A percentile compares a stretch with the other conserved stretches of the same genome.
Evolutionary conservation across 495 filamentous ascomycete genomes (phyloP).

Genomic region (Penicillium argentinense): DNA sequence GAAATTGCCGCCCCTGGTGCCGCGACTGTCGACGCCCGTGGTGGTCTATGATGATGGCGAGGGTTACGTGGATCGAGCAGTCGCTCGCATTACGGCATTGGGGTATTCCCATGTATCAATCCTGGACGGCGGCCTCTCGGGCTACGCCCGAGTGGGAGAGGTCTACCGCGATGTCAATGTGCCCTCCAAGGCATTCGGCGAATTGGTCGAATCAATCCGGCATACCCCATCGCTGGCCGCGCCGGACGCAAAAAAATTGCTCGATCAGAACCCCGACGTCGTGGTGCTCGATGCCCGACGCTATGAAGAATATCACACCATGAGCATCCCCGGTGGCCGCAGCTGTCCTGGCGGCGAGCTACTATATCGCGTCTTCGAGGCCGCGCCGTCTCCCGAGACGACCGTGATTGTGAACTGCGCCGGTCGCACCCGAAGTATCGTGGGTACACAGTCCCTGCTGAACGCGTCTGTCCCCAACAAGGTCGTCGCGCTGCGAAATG

Average conservation of each 20-base stretch:
- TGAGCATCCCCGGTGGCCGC: slow-evolving; percentile 27
- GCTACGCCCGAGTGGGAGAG: slow-evolving; percentile 19
- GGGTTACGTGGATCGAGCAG: slow-evolving; percentile 17
- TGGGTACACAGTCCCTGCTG: slow-evolving; percentile 25
- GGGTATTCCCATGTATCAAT: slow-evolving; percentile 21
- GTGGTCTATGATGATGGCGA: slow-evolving; percentile 27
- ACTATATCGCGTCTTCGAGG: slow-evolving; percentile 26
- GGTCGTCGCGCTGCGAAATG: slow-evolving; percentile 27
- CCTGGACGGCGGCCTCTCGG: slow-evolving; percentile 22
- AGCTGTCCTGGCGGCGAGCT: slow-evolving; percentile 30
- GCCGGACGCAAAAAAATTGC: slow-evolving; percentile 16
- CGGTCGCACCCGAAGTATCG: slow-evolving; percentile 28
- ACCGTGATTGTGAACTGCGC: slow-evolving; percentile 29
- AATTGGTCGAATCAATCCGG: slow-evolving; percentile 29
- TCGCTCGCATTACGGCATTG: slow-evolving; percentile 10
- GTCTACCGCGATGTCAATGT: slow-evolving; percentile 31
- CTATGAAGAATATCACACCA: slow-evolving; percentile 25
- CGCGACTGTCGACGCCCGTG: slow-evolving; percentile 13
- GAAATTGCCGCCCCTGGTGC: slow-evolving; percentile 18
- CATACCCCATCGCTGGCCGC: slow-evolving; percentile 27
- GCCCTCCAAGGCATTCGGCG: slow-evolving; percentile 30
- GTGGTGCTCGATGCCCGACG: slow-evolving; percentile 25
- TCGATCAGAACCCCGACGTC: slow-evolving; percentile 16
- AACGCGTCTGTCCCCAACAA: slow-evolving; percentile 24
- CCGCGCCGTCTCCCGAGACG: slow-evolving; percentile 20